Evolutionary conservation across 2,329 filamentous ascomycete genomes (phyloP).

Genomic region (Paraconiothyrium sp.): DNA sequence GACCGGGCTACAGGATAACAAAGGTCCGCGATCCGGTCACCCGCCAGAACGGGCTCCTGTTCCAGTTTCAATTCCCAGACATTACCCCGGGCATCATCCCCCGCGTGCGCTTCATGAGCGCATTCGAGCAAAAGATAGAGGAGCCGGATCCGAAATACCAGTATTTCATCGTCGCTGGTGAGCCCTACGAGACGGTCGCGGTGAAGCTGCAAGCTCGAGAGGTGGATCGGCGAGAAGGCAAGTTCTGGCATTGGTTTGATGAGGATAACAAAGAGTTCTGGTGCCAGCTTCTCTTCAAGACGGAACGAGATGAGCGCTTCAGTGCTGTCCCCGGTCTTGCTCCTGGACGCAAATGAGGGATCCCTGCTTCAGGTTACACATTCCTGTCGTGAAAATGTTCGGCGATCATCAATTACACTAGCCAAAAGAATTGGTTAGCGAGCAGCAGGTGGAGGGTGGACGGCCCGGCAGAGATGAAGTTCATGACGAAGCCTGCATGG

Average conservation of each 20-base stretch:
- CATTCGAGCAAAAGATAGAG: slow-evolving; percentile 94
- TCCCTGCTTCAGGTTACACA: neutral
- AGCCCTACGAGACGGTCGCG: slow-evolving; percentile 96
- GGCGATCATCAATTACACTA: neutral
- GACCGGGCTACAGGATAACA: slow-evolving; percentile 97
- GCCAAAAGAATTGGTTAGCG: neutral
- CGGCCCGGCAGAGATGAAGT: slow-evolving; percentile 6
- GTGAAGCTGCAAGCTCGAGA: slow-evolving; percentile 96
- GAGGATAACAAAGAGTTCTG: slow-evolving; percentile 96
- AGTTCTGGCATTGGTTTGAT: slow-evolving; percentile 96
- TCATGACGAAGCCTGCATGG: neutral
- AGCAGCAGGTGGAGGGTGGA: slow-evolving; percentile 9
- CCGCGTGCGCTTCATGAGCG: slow-evolving; percentile 95
- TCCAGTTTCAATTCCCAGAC: slow-evolving; percentile 95
- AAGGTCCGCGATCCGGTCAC: slow-evolving; percentile 92
- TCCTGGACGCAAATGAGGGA: slow-evolving; percentile 52
- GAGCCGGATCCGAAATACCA: slow-evolving; percentile 92
- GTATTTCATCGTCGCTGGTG: slow-evolving; percentile 92
- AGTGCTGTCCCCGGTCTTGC: slow-evolving; percentile 72
- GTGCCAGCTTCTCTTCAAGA: slow-evolving; percentile 98
- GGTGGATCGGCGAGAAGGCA: slow-evolving; percentile 86
- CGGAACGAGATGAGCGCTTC: slow-evolving; percentile 92
- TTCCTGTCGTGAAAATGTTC: neutral
- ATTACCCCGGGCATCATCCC: slow-evolving; percentile 79
- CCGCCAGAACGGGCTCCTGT: slow-evolving; percentile 88